Base-by-base conservation (phyloP, 106 monocot genomes). In the Platanthera guangdongensis region DNA sequence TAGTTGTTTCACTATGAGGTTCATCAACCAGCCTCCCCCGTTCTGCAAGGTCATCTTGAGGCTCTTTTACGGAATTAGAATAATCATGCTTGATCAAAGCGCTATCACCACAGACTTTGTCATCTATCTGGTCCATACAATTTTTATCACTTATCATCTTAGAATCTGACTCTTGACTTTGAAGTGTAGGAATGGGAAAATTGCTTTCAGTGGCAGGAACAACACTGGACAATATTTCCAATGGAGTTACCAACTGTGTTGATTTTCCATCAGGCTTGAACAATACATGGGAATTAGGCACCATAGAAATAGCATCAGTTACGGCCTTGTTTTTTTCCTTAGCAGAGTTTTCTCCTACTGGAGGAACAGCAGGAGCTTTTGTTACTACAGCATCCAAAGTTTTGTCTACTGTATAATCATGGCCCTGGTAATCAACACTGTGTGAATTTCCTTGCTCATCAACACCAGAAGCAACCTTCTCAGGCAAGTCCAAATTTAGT, bases 211-310 rank as follows among this genome's bases (percentile, higher is more conserved):
- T 57, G 48, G 87, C 80, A 75, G 92, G 77, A 47, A 84, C 68
- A 47, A 80, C 83, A 64, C 87, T 87, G 63, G 91, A 86, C 63
- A 94, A 74, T 68, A 92, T 88, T 83, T 92, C 91, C 47, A 87
- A 89, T 47, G 97, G 97, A 74, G 97, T 99, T 77, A 99, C 79
- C 48, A 99, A 81, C 74, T 99, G 97, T 11, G 86, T 82, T 32
- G 80, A 18, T 18, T 91, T 88, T n/a, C 72, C 78, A 32, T 76
- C 75, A 30, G 77, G 51, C 18, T 83, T 83, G 71, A 79, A 78
- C 57, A 76, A 74, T 54, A 78, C 21, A 70, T 70, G 80, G 74
- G 84, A 49, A 82, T 86, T 86, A 49, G 80, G 77, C 28, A 84
- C 71, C n/a, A 68, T 16, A 69, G 75, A 57, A 71, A 74, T 78